Base-by-base conservation (phyloP, 352 stramenopile species). In the Globisporangium perplexum region DNA sequence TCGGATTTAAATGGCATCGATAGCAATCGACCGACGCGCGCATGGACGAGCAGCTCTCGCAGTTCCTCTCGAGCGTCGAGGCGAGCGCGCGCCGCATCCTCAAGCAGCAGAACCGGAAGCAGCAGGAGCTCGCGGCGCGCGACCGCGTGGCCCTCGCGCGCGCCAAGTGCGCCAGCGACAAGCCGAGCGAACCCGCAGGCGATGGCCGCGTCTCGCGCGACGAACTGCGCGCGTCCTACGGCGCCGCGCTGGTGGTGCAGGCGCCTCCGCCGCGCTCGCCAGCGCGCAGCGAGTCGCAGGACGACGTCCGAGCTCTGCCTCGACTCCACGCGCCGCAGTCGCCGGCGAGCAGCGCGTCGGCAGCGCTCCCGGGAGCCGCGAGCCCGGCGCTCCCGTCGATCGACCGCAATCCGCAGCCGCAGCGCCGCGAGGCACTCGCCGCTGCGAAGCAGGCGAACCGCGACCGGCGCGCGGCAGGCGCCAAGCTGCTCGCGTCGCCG, bases 51-150 rank as follows among this genome's bases (percentile, higher is more conserved):
- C 80, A 93, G 47, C 66, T 91, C 44, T 82, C 78, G 23, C 79
- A 86, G 68, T 91, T 91, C 60, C 68, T 90, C 51, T 86, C 86
- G 60, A 88, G 66, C 49, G 80, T 91, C 50, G 77, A 91, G 59
- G 69, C 72, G 28, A 88, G 74, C 47, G 78, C 80, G 28, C 80
- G 79, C 14, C 79, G 80, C 49, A 88, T 93, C 72, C 66, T 91
- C 63, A 86, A 87, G 68, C 72, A 90, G 53, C 79, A 93, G 61
- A 86, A 86, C 60, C 81, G 81, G 50, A 86, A 84, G 55, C 79
- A 86, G 53, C 74, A 86, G 47, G 74, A 88, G 59, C 65, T 75
- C 30, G 63, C 77, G 17, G 50, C 59, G 10, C 73, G 68, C 49
- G 73, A 86, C 22, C 69, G 69, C 31, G 72, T 72, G 17, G 65